Evolutionary conservation across 176 grass and related monocot species (phyloP).

Genomic region (Juncus effusus): DNA sequence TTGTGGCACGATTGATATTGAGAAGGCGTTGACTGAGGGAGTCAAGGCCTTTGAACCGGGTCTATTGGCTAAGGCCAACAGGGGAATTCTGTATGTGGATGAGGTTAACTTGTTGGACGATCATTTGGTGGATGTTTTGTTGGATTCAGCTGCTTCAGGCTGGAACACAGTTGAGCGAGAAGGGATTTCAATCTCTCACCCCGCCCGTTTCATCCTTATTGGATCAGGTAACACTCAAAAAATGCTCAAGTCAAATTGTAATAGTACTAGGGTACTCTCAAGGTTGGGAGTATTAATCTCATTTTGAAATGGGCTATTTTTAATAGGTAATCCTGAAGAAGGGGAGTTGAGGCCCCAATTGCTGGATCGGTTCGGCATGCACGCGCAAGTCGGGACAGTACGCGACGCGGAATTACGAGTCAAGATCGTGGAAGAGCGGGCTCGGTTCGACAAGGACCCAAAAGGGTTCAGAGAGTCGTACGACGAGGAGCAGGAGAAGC

Average conservation of each 20-base stretch:
- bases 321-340: conserved; percentile 66
- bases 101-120: conserved; percentile 95
- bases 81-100: conserved; percentile 94
- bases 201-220: conserved; percentile 92
- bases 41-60: conserved; percentile 98
- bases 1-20: conserved; percentile 98
- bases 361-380: conserved; percentile 95
- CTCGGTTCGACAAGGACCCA: conserved; percentile 72
- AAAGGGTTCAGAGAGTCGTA: conserved; percentile 76
- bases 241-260: no score
- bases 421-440: conserved; percentile 93
- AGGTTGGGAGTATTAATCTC: no score
- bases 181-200: conserved; percentile 98
- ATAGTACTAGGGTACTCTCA: no score
- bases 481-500: conserved; percentile 70
- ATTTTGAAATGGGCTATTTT: no score
- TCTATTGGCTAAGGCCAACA: conserved; percentile 88
- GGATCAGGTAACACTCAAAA: conserved; percentile 42
- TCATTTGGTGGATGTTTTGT: conserved; percentile 88
- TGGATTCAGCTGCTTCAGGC: conserved; percentile 74
- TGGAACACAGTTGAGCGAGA: conserved; percentile 99
- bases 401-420: conserved; percentile 88
- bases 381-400: conserved; percentile 84
- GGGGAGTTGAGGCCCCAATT: conserved; percentile 92
- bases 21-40: conserved; percentile 94